phyloP scores from a whole-genome alignment of 2,329 filamentous ascomycete genomes.

The Dothidotthia symphoricarpi region DNA sequence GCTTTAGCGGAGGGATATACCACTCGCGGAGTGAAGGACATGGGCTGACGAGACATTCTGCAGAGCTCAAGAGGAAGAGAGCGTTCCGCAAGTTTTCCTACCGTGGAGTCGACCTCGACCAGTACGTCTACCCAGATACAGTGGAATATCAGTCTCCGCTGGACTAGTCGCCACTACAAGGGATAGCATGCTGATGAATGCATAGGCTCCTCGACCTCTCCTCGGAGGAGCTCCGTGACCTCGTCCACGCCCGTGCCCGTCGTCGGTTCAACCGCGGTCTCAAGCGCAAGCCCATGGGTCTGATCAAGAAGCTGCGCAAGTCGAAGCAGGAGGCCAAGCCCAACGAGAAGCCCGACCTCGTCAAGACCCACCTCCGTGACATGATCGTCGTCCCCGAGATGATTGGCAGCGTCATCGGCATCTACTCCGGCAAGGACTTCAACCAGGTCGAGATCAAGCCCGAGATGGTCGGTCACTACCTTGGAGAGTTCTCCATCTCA shows the following conservation, averaged over 20 bases:
- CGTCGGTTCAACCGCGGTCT: constrained; percentile 99
- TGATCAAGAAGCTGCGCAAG: constrained; percentile 99
- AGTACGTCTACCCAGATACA: constrained; percentile 63
- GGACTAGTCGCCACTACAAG: background rate
- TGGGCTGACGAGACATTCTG: constrained; percentile 26
- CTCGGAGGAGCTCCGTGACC: constrained; percentile 97
- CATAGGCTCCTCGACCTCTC: constrained; percentile 94
- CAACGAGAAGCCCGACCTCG: constrained; percentile 99
- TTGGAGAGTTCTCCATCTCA: constrained; percentile 99
- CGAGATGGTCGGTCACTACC: constrained; percentile 99
- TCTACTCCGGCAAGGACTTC: constrained; percentile 99
- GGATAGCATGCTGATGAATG: constrained; percentile 19
- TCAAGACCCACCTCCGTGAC: constrained; percentile 99
- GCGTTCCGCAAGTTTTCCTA: constrained; percentile 99
- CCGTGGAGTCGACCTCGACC: constrained; percentile 98
- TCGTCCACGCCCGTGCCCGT: constrained; percentile 97
- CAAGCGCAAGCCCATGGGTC: constrained; percentile 99
- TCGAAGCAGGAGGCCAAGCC: constrained; percentile 59
- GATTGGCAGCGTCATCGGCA: constrained; percentile 97
- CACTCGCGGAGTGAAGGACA: constrained; percentile 4
- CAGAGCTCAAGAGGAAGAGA: constrained; percentile 99
- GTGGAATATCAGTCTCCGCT: constrained; percentile 1
- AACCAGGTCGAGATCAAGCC: constrained; percentile 99
- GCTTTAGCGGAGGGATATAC: background rate
- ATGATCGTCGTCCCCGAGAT: constrained; percentile 99